A percentile compares a stretch with the other conserved stretches of the same genome.
Evolutionary conservation across 306 rosid species (phyloP).

Genomic region (Acmispon strigosus): DNA sequence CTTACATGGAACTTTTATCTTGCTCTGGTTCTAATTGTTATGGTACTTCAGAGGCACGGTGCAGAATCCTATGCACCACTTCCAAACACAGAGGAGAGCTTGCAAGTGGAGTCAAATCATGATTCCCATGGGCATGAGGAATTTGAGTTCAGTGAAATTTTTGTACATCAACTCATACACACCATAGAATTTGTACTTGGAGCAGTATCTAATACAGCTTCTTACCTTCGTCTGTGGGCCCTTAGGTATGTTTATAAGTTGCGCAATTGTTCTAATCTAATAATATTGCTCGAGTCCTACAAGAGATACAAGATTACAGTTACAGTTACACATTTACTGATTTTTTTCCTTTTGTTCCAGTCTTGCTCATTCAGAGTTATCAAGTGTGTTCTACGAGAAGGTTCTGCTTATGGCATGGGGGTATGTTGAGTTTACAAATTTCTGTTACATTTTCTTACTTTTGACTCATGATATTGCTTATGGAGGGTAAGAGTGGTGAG

Average conservation of each 20-base stretch:
- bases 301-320: neutral
- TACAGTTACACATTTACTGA: neutral
- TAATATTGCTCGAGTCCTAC: neutral
- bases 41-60: constrained; percentile 67
- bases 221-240: constrained; percentile 98
- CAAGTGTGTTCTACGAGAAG: constrained; percentile 88
- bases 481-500: constrained; percentile 2
- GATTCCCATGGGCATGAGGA: constrained; percentile 83
- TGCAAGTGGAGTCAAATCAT: constrained; percentile 62
- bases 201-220: constrained; percentile 92
- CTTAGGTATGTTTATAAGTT: constrained; percentile 56
- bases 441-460: constrained; percentile 5
- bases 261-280: neutral
- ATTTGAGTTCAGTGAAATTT: constrained; percentile 84
- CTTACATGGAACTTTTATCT: neutral
- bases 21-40: constrained; percentile 23
- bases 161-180: constrained; percentile 92
- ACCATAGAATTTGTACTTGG: constrained; percentile 93
- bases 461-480: constrained; percentile 8
- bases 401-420: constrained; percentile 65
- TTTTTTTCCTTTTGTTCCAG: constrained; percentile 37
- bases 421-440: constrained; percentile 31
- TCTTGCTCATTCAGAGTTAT: constrained; percentile 94
- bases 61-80: constrained; percentile 64
- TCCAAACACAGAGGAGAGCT: constrained; percentile 66